Percentiles rank a stretch among this genome's conserved stretches.
Evolutionary conservation across 208 protist genomes (phyloP).

Genomic region (Leptomonas seymouri): DNA sequence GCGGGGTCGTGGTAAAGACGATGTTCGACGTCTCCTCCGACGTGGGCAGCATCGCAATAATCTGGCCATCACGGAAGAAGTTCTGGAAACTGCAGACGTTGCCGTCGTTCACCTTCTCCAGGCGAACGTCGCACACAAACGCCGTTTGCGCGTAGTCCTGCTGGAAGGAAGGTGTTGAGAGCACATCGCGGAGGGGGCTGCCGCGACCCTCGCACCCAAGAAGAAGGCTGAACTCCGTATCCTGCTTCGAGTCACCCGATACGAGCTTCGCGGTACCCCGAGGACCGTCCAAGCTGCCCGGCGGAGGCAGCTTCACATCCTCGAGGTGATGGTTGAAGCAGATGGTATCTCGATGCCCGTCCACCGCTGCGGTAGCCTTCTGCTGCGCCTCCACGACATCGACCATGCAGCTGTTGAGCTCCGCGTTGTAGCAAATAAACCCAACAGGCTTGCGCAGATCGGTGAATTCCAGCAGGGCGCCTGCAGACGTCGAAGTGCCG

Average conservation of each 20-base stretch:
- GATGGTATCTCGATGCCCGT: conserved; percentile 38
- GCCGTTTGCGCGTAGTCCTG: conserved; percentile 85
- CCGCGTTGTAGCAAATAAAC: conserved; percentile 82
- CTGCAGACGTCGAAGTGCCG: conserved; percentile 42
- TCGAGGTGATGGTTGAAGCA: conserved; percentile 59
- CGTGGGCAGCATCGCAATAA: conserved; percentile 84
- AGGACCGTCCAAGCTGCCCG: conserved; percentile 46
- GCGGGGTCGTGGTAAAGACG: conserved; percentile 76
- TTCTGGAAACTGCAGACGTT: conserved; percentile 91
- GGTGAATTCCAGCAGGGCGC: conserved; percentile 80
- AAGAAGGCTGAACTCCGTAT: conserved; percentile 57
- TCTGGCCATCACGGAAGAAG: conserved; percentile 85
- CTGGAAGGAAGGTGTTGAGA: conserved; percentile 59
- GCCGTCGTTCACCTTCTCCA: conserved; percentile 66
- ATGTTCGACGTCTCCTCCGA: conserved; percentile 83
- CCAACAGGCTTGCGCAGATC: conserved; percentile 81
- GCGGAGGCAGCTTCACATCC: conserved; percentile 41
- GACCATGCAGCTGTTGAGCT: conserved; percentile 69
- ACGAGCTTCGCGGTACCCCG: conserved; percentile 47
- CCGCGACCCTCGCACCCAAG: conserved; percentile 86
- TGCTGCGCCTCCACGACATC: conserved; percentile 63
- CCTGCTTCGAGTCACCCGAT: conserved; percentile 24
- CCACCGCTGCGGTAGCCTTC: not conserved
- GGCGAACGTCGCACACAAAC: conserved; percentile 80
- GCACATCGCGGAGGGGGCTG: conserved; percentile 68